Evolutionary conservation across 192 early-diverging fungal genomes (phyloP).

Genomic region (Rhizophagus sp.): DNA sequence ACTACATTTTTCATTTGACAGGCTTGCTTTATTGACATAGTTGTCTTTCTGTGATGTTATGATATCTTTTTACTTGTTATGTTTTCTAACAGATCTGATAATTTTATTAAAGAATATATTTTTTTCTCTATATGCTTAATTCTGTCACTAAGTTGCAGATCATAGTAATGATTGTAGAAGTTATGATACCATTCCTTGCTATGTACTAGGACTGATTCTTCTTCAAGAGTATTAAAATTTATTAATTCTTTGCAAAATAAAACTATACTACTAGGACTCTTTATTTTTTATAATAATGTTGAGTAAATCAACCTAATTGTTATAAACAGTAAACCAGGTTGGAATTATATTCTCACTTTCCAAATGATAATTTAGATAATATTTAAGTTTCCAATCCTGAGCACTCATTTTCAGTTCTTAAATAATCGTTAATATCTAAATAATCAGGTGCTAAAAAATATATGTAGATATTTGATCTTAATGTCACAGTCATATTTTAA

Average conservation of each 20-base stretch:
- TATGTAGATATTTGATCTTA: background rate
- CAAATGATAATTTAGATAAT: background rate
- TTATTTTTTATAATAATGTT: slow-evolving; percentile 4
- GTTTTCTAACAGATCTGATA: no score
- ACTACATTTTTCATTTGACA: no score
- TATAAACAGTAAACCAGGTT: background rate
- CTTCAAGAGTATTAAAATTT: background rate
- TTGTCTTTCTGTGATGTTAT: no score
- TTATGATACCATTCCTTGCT: background rate
- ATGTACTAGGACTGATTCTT: background rate
- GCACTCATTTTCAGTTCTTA: background rate
- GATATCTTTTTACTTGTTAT: no score
- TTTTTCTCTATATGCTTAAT: no score
- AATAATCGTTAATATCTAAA: slow-evolving; percentile 9
- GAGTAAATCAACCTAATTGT: background rate
- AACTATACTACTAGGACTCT: background rate
- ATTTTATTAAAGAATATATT: background rate
- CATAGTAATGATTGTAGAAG: background rate
- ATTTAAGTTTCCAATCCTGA: background rate
- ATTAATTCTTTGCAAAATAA: background rate
- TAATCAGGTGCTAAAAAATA: background rate
- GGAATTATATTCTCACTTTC: background rate
- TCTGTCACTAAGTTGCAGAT: no score
- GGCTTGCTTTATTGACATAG: background rate
- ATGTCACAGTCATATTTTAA: background rate